phyloP scores from a whole-genome alignment of 176 grass and related monocot genomes.

The Oryza australiensis region DNA sequence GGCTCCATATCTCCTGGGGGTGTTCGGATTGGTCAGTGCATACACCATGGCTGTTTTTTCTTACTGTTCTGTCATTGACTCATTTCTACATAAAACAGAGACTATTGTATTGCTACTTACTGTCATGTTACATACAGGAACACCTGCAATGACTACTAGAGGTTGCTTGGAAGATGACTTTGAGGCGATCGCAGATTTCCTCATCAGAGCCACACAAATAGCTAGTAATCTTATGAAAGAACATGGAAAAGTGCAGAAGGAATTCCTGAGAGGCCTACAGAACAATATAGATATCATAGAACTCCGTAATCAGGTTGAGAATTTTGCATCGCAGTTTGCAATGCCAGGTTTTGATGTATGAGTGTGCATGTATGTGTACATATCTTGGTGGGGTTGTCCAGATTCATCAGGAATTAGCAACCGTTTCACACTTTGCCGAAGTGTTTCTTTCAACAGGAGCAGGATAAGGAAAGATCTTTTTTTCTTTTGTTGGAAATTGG shows the following conservation, averaged over 20 bases:
- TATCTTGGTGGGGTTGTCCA: slow-evolving; percentile 29
- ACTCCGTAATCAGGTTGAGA: slow-evolving; percentile 65
- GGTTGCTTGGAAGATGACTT: slow-evolving; percentile 95
- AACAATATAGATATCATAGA: slow-evolving; percentile 80
- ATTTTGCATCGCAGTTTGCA: slow-evolving; percentile 86
- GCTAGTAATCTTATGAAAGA: slow-evolving; percentile 73
- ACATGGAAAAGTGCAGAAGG: slow-evolving; percentile 84
- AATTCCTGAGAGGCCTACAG: slow-evolving; percentile 72
- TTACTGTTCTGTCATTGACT: not conserved
- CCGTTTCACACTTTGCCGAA: slow-evolving; percentile 13
- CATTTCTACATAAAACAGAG: slow-evolving; percentile 10
- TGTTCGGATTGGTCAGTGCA: slow-evolving; percentile 84
- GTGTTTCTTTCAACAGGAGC: slow-evolving; percentile 13
- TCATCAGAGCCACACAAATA: slow-evolving; percentile 82
- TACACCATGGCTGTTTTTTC: slow-evolving; percentile 8
- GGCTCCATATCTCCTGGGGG: slow-evolving; percentile 89
- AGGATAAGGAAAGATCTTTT: slow-evolving; percentile 16
- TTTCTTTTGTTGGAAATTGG: slow-evolving; percentile 21
- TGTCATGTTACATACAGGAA: slow-evolving; percentile 54
- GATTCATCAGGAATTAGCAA: slow-evolving; percentile 33
- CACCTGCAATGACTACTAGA: slow-evolving; percentile 97
- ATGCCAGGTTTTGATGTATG: slow-evolving; percentile 89
- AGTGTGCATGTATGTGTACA: slow-evolving; percentile 39
- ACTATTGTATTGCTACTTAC: slow-evolving; percentile 7
- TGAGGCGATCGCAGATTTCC: slow-evolving; percentile 70